Conservation (phyloP, 2,329 filamentous ascomycete genomes). For the Neocucurbitaria cava region DNA sequence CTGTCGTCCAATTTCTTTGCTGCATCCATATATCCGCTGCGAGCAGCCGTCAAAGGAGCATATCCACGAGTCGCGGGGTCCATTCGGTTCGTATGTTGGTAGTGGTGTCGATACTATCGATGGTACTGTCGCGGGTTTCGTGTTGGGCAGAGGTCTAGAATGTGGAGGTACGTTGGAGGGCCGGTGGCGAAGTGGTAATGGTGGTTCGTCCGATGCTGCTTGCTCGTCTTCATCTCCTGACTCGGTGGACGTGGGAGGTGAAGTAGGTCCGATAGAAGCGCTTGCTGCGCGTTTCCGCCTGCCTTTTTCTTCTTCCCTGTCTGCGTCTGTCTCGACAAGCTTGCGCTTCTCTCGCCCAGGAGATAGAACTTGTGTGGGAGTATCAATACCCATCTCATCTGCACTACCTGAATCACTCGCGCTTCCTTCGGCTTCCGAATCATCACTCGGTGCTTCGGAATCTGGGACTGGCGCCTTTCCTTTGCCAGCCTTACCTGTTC, state of each 20-base stretch:
- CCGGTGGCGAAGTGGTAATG: conserved; percentile 37
- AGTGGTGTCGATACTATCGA: conserved; percentile 40
- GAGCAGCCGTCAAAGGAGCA: conserved; percentile 70
- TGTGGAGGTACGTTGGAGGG: conserved; percentile 9
- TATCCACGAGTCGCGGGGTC: conserved; percentile 69
- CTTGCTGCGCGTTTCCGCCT: conserved; percentile 40
- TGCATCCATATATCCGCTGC: conserved; percentile 69
- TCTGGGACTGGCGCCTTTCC: conserved; percentile 26
- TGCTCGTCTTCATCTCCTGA: conserved; percentile 25
- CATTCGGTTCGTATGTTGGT: conserved; percentile 50
- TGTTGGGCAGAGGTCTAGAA: conserved; percentile 6
- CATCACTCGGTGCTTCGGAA: conserved; percentile 21
- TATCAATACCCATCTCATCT: conserved; percentile 38
- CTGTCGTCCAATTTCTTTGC: conserved; percentile 61
- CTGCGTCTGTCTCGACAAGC: conserved; percentile 17
- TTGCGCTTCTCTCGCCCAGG: conserved; percentile 40
- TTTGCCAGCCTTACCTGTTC: conserved; percentile 28
- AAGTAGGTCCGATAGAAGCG: conserved; percentile 25
- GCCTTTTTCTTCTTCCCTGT: conserved; percentile 20
- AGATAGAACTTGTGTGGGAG: conserved; percentile 36
- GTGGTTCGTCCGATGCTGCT: conserved; percentile 9
- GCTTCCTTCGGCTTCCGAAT: conserved; percentile 18
- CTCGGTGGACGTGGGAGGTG: conserved; percentile 22
- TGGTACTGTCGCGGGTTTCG: conserved; percentile 20
- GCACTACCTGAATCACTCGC: conserved; percentile 12